phyloP scores from a whole-genome alignment of 2,329 filamentous ascomycete genomes.

The Septoria linicola region DNA sequence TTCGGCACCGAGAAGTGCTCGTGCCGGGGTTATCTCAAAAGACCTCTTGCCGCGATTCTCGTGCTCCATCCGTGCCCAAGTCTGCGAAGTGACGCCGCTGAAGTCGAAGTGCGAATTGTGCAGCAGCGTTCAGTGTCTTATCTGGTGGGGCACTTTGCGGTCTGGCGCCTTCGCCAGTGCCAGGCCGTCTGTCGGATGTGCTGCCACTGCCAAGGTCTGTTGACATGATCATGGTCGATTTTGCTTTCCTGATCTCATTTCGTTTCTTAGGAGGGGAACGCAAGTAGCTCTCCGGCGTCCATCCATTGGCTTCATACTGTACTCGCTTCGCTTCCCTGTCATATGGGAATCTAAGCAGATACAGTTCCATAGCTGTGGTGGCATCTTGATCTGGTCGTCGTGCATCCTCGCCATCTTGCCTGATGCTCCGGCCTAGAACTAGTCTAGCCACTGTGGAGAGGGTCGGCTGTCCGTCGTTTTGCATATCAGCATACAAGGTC shows the following conservation, averaged over 20 bases:
- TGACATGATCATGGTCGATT: neutral
- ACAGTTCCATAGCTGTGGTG: slow-evolving; percentile 16
- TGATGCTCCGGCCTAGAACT: neutral
- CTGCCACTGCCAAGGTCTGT: neutral
- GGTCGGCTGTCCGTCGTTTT: slow-evolving; percentile 5
- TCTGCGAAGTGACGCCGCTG: slow-evolving; percentile 10
- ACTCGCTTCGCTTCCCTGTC: slow-evolving; percentile 2
- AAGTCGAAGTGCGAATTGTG: slow-evolving; percentile 6
- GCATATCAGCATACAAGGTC: slow-evolving; percentile 6
- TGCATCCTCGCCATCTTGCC: neutral
- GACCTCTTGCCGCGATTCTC: neutral
- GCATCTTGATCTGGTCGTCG: slow-evolving; percentile 14
- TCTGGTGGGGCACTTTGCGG: neutral
- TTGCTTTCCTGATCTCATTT: neutral
- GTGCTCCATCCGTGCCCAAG: neutral
- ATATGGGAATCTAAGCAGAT: slow-evolving; percentile 7
- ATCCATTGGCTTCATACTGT: neutral
- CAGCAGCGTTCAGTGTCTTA: neutral
- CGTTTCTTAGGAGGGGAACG: neutral
- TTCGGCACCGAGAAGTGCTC: too few relatives aligned
- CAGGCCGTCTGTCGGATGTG: neutral
- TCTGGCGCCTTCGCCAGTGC: neutral
- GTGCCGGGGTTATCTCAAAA: neutral
- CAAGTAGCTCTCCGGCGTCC: neutral
- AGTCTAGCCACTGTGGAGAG: slow-evolving; percentile 4